These are phyloP conservation scores for Globisporangium nodosum DNA, from an alignment of 352 stramenopile genomes.

Conservation along the genomic window DNA sequence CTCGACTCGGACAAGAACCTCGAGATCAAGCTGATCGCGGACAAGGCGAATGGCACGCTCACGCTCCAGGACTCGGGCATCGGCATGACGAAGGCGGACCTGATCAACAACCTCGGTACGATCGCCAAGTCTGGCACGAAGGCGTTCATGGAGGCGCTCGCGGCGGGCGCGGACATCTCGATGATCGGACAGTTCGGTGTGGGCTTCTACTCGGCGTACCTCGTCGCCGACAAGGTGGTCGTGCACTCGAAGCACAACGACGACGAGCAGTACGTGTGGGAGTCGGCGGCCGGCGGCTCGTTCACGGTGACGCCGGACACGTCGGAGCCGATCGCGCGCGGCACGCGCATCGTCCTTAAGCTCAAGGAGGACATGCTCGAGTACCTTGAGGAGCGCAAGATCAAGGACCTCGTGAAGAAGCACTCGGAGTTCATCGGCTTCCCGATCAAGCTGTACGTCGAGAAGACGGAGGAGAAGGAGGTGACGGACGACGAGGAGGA, in stretches of 20 bases:
- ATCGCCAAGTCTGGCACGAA: conserved; percentile 99
- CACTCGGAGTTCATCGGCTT: conserved; percentile 99
- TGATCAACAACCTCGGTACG: conserved; percentile 99
- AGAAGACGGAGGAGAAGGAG: conserved; percentile 99
- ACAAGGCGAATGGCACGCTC: conserved; percentile 99
- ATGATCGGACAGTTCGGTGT: conserved; percentile 99
- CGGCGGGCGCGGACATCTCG: conserved; percentile 96
- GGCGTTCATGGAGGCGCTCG: conserved; percentile 99
- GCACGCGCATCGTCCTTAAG: conserved; percentile 96
- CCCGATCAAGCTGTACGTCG: conserved; percentile 99
- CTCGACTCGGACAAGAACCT: conserved; percentile 97
- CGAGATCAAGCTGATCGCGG: conserved; percentile 98
- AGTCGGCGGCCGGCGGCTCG: conserved; percentile 95
- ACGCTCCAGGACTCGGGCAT: conserved; percentile 99
- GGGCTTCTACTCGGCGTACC: conserved; percentile 99
- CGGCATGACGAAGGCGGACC: conserved; percentile 99
- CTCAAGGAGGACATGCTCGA: conserved; percentile 99
- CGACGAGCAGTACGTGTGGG: conserved; percentile 97
- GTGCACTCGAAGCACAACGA: conserved; percentile 99
- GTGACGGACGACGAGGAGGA: conserved; percentile 99
- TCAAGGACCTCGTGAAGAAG: conserved; percentile 99
- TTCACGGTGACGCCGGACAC: conserved; percentile 95
- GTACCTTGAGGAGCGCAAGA: conserved; percentile 97
- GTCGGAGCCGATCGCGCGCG: conserved; percentile 81
- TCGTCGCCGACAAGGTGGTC: conserved; percentile 98